Conservation (phyloP, 495 filamentous ascomycete genomes). For the Opeltia flavorubescens region DNA sequence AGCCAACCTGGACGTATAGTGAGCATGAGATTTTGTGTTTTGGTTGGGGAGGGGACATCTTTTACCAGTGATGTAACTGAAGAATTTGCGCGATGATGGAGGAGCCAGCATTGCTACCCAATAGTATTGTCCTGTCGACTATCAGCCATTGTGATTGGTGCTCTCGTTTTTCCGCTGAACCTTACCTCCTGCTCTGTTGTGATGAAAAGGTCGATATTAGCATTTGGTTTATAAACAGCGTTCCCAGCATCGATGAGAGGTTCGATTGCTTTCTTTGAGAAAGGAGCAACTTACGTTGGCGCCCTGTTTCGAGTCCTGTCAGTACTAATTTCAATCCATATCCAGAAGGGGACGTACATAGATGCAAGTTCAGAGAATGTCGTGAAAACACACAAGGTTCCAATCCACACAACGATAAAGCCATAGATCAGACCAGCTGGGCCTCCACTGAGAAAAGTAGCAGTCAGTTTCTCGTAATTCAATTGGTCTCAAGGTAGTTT, state of each 20-base stretch:
- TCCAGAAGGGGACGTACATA: constrained; percentile 15
- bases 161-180: no score
- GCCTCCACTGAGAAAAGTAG: constrained; percentile 29
- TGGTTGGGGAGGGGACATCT: neutral
- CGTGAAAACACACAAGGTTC: constrained; percentile 20
- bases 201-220: no score
- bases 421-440: constrained; percentile 38
- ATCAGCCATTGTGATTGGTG: neutral
- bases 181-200: no score
- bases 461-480: neutral
- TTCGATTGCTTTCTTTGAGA: constrained; percentile 17
- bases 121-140: constrained; percentile 32
- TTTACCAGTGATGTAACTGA: constrained; percentile 31
- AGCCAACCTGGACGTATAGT: constrained; percentile 27
- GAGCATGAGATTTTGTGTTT: neutral
- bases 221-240: no score
- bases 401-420: constrained; percentile 35
- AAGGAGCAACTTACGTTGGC: neutral
- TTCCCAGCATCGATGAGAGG: neutral
- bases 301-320: constrained; percentile 1
- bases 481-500: no score
- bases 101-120: constrained; percentile 32
- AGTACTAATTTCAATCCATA: neutral
- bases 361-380: constrained; percentile 28
- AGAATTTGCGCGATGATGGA: constrained; percentile 20